These are phyloP conservation scores for Psilocybe azurescens DNA, from an alignment of 768 basidiomycete species.

Conservation along the genomic window DNA sequence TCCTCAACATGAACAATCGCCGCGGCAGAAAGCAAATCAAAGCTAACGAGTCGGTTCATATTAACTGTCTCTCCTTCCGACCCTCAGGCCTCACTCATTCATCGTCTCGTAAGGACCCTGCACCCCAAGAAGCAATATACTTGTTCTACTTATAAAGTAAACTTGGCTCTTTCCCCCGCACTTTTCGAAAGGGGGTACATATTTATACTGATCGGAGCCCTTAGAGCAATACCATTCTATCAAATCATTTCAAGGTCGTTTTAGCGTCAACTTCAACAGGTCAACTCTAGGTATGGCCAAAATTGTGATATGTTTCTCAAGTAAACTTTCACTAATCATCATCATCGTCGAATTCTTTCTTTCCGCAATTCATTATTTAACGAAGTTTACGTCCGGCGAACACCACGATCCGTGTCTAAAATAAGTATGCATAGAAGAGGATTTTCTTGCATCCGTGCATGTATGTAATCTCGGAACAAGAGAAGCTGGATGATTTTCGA, in stretches of 20 bases:
- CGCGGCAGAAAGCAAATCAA: neutral
- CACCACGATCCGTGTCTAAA: neutral
- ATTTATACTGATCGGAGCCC: neutral
- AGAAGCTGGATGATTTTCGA: neutral
- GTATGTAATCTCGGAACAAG: neutral
- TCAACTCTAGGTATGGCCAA: neutral
- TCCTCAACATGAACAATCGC: neutral
- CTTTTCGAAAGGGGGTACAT: neutral
- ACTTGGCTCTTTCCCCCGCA: neutral
- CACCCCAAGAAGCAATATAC: neutral
- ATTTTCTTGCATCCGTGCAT: neutral
- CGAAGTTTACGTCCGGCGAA: neutral
- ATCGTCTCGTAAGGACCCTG: neutral
- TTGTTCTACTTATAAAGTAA: neutral
- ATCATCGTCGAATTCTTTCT: neutral
- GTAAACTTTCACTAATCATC: neutral
- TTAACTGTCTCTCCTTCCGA: neutral
- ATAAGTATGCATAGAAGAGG: neutral
- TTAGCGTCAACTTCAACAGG: no score
- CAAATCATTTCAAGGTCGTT: no score
- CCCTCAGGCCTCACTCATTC: neutral
- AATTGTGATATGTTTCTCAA: neutral
- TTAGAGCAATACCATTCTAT: neutral
- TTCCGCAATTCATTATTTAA: neutral
- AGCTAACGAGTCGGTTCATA: neutral